These are phyloP conservation scores for Skeletonema grethae DNA, from an alignment of 108 stramenopile species.

Conservation along the genomic window DNA sequence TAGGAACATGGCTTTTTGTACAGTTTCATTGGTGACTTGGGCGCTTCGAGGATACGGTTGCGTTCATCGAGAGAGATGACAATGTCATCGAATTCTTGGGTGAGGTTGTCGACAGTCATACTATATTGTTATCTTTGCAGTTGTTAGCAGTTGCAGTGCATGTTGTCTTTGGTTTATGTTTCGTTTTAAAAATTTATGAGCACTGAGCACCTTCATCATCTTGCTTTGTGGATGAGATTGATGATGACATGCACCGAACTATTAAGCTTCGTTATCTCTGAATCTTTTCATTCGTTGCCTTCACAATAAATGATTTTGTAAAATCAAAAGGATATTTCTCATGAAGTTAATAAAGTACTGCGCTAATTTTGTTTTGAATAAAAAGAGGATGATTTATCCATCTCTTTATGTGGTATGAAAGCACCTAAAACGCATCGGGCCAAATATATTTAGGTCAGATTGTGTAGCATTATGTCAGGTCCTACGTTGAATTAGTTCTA, in stretches of 20 bases:
- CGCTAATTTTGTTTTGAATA: no score
- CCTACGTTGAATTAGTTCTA: not conserved
- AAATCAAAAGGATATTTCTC: not conserved
- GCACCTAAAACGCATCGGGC: not conserved
- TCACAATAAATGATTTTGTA: not conserved
- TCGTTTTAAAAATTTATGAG: no score
- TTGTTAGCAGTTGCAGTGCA: not conserved
- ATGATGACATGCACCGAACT: not conserved
- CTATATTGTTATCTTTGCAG: not conserved
- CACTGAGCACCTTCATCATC: not conserved
- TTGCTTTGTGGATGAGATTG: not conserved
- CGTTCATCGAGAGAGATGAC: not conserved
- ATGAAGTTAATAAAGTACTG: not conserved
- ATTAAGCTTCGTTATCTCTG: no score
- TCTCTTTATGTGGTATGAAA: not conserved
- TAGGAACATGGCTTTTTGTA: slow-evolving; percentile 1
- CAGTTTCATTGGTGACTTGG: not conserved
- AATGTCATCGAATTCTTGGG: slow-evolving; percentile 1
- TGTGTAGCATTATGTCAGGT: not conserved
- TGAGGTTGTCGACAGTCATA: not conserved
- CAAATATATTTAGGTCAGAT: not conserved
- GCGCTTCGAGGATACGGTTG: not conserved
- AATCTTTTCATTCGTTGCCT: no score
- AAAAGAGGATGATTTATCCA: no score
- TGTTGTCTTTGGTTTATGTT: no score